Conservation (phyloP, 192 early-diverging fungal species). For the Backusella sp. region DNA sequence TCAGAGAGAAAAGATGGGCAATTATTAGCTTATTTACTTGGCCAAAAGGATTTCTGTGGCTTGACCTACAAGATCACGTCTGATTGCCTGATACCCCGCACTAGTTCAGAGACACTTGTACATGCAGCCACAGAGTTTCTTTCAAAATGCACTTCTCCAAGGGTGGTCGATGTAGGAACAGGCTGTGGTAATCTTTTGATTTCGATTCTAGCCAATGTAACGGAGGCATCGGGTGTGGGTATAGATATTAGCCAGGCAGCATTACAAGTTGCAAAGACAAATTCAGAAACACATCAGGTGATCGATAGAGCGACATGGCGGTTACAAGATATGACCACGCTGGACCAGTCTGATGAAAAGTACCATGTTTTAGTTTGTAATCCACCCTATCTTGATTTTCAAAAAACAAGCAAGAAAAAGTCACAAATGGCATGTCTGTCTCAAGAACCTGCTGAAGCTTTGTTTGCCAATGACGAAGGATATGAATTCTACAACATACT, state of each 20-base stretch:
- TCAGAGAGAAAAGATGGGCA: constrained; percentile 25
- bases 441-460: constrained; percentile 63
- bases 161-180: constrained; percentile 71
- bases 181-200: constrained; percentile 72
- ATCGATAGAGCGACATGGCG: constrained; percentile 39
- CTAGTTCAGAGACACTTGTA: constrained; percentile 68
- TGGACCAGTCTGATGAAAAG: constrained; percentile 26
- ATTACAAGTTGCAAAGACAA: constrained; percentile 50
- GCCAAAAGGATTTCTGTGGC: constrained; percentile 59
- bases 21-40: constrained; percentile 50
- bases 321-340: constrained; percentile 42
- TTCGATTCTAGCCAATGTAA: constrained; percentile 44
- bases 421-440: constrained; percentile 34
- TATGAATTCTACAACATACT: constrained; percentile 61
- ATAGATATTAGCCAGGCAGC: constrained; percentile 62
- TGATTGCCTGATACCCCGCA: constrained; percentile 68
- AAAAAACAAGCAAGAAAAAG: constrained; percentile 33
- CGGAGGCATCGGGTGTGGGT: constrained; percentile 51
- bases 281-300: constrained; percentile 36
- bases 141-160: neutral
- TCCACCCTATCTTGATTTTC: constrained; percentile 64
- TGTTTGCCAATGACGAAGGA: constrained; percentile 62
- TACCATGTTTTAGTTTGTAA: constrained; percentile 72
- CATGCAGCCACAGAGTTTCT: constrained; percentile 40
- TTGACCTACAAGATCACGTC: constrained; percentile 55